Percentiles rank a stretch among this genome's conserved stretches.
Evolutionary conservation across 75 land plant genomes (phyloP).

Genomic region (Adiantum capillusveneris): DNA sequence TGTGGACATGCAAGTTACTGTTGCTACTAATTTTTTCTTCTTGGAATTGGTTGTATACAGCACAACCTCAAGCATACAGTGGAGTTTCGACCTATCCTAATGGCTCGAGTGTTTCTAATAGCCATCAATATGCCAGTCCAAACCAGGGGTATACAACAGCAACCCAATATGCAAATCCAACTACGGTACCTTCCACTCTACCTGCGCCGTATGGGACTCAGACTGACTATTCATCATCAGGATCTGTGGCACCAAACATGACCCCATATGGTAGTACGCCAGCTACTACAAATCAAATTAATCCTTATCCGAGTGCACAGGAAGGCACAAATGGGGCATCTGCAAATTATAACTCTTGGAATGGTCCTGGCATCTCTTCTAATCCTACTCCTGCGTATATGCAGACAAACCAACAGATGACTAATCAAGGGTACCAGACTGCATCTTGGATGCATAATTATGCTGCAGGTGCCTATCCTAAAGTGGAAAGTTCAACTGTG

Average conservation of each 20-base stretch:
- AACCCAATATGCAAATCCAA: neutral
- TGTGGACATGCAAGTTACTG: no score
- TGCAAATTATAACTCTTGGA: neutral
- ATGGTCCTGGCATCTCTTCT: neutral
- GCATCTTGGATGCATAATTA: neutral
- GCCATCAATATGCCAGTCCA: neutral
- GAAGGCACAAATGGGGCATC: slow-evolving; percentile 1
- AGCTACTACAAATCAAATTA: neutral
- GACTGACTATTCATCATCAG: neutral
- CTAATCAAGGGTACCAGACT: neutral
- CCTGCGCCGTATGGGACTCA: neutral
- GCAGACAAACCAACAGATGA: neutral
- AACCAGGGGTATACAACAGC: no score
- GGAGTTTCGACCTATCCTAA: neutral
- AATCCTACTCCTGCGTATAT: neutral
- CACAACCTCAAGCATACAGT: neutral
- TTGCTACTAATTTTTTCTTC: neutral
- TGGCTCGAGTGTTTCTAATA: neutral
- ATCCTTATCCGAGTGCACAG: neutral
- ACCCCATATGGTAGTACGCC: neutral
- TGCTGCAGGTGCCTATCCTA: no score
- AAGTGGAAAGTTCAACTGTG: no score
- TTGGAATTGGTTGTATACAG: neutral
- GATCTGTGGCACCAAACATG: neutral
- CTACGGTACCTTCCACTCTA: neutral